A percentile compares a stretch with the other conserved stretches of the same genome.
Evolutionary conservation across 1,284 basidiomycete species (phyloP).

Genomic region (Cryptococcus hybrid): DNA sequence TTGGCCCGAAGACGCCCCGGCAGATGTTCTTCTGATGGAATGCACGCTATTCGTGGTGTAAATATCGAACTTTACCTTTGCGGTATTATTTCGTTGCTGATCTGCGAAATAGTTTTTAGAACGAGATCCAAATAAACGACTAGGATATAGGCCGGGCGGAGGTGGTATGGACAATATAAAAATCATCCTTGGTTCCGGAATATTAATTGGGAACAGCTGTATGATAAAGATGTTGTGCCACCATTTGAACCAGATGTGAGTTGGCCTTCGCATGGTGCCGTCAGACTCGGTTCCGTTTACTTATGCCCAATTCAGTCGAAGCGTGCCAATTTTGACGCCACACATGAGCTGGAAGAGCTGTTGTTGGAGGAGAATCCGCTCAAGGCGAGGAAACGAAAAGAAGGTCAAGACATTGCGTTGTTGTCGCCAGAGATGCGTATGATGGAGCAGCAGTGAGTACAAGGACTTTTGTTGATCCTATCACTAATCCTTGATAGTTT

Average conservation of each 20-base stretch:
- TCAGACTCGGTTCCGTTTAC: too few species aligned
- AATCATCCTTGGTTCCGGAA: conserved; percentile 80
- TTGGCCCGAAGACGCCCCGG: conserved; percentile 50
- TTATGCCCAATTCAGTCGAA: conserved; percentile 63
- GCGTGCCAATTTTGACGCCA: conserved; percentile 99
- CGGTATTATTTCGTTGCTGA: not conserved
- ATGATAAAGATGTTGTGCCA: conserved; percentile 72
- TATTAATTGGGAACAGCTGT: conserved; percentile 83
- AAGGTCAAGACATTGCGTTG: conserved; percentile 78
- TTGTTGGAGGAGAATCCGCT: conserved; percentile 95
- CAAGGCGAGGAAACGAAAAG: conserved; percentile 89
- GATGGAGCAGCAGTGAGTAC: conserved; percentile 95
- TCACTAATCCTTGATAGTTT: conserved; percentile 32
- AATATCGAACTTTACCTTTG: conserved; percentile 9
- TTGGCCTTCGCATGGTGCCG: conserved; percentile 5
- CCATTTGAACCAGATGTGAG: conserved; percentile 83
- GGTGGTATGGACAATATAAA: conserved; percentile 77
- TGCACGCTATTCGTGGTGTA: conserved; percentile 46
- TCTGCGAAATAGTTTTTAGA: conserved; percentile 66
- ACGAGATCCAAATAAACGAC: conserved; percentile 73
- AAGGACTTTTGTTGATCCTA: not conserved
- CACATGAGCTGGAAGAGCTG: conserved; percentile 94
- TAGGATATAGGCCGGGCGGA: conserved; percentile 75
- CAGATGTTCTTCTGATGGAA: conserved; percentile 44
- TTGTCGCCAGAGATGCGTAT: conserved; percentile 87